Conservation (phyloP, 768 basidiomycete species). For the Tricholoma matsutake region DNA sequence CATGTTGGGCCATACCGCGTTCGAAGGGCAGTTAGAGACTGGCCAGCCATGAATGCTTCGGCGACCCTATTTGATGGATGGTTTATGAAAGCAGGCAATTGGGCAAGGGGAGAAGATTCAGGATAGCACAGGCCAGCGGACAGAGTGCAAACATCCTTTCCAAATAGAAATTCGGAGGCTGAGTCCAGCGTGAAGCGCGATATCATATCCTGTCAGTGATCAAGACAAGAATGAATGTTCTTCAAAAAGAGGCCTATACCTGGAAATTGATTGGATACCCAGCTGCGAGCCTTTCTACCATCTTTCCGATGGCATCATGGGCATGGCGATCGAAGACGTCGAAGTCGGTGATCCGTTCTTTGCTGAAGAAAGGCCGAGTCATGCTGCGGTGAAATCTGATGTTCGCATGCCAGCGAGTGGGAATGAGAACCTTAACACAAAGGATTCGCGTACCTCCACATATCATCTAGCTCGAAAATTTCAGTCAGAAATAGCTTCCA, state of each 20-base stretch:
- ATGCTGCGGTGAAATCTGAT: conserved; percentile 58
- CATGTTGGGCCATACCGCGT: conserved; percentile 37
- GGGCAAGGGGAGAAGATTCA: conserved; percentile 23
- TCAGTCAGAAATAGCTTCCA: not conserved
- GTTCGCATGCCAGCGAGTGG: conserved; percentile 3
- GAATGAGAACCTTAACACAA: not conserved
- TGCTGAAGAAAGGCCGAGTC: no score
- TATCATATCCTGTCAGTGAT: conserved; percentile 33
- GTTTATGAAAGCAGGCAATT: conserved; percentile 19
- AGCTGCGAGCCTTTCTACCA: conserved; percentile 39
- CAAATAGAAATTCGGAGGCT: conserved; percentile 61
- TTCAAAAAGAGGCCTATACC: conserved; percentile 28
- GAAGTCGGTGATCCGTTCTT: conserved; percentile 59
- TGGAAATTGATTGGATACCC: conserved; percentile 61
- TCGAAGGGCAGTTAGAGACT: conserved; percentile 35
- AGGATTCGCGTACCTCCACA: conserved; percentile 55
- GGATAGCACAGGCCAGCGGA: conserved; percentile 51
- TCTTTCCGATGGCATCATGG: conserved; percentile 40
- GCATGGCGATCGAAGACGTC: conserved; percentile 58
- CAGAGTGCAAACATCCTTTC: conserved; percentile 47
- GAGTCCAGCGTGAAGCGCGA: conserved; percentile 63
- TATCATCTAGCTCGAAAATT: conserved; percentile 41
- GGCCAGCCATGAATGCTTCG: conserved; percentile 46
- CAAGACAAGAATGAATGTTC: not conserved
- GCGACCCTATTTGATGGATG: conserved; percentile 45